phyloP scores from a whole-genome alignment of 2,329 filamentous ascomycete species.

The Claviceps capensis region DNA sequence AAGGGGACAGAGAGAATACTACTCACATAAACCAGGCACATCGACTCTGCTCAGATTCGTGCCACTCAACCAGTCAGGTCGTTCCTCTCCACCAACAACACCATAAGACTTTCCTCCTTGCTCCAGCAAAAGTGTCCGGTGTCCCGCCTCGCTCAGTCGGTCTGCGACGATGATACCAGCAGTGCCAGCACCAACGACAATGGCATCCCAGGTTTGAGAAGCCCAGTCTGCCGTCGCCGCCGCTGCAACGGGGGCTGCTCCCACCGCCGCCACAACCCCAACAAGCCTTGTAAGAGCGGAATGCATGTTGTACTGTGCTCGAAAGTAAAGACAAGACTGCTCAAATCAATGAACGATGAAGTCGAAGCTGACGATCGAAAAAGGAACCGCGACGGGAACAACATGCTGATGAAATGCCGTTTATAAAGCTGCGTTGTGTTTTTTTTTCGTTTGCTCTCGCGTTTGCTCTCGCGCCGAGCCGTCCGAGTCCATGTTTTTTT shows the following conservation, averaged over 20 bases:
- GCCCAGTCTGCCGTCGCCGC: constrained; percentile 6
- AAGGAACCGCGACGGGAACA: too few species aligned
- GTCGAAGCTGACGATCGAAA: too few species aligned
- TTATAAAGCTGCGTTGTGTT: too few species aligned
- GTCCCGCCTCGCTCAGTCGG: constrained; percentile 35
- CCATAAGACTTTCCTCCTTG: constrained; percentile 36
- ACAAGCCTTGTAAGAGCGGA: background rate
- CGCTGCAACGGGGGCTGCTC: background rate
- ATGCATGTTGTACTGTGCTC: background rate
- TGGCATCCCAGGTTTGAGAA: constrained; percentile 13
- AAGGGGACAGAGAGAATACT: background rate
- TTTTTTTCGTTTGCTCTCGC: too few species aligned
- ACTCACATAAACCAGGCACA: constrained; percentile 34
- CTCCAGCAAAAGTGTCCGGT: constrained; percentile 37
- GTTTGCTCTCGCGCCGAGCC: too few species aligned
- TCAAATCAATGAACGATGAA: too few species aligned
- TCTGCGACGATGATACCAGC: constrained; percentile 39
- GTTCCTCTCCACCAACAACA: constrained; percentile 31
- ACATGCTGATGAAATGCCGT: too few species aligned
- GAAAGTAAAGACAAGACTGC: background rate
- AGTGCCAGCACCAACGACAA: constrained; percentile 36
- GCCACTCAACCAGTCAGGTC: constrained; percentile 32
- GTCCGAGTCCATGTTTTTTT: too few species aligned
- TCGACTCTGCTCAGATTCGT: constrained; percentile 37
- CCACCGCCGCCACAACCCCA: background rate